These are phyloP conservation scores for Picea sitchensis DNA, from an alignment of 75 land plant species.

Conservation along the genomic window DNA sequence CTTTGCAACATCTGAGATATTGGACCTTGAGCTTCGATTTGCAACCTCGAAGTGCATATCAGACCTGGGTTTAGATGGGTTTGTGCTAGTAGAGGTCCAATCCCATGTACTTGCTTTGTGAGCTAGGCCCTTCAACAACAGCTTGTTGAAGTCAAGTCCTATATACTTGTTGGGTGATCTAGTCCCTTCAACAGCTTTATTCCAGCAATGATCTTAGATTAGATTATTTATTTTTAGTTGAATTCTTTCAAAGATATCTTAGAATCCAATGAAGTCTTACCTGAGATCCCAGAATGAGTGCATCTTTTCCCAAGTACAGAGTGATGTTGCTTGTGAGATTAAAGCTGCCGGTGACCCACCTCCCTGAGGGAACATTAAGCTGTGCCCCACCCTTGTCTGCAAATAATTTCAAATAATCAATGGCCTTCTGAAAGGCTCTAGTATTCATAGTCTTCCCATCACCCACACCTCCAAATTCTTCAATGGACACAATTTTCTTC, in stretches of 20 bases:
- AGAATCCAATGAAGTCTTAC: conserved; percentile 19
- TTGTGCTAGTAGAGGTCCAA: too few species aligned
- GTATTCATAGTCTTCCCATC: conserved; percentile 76
- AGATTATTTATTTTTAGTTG: too few species aligned
- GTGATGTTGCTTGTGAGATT: conserved; percentile 84
- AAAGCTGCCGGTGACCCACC: conserved; percentile 75
- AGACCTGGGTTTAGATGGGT: too few species aligned
- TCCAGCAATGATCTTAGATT: neutral
- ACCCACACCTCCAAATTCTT: conserved; percentile 72
- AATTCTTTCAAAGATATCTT: too few species aligned
- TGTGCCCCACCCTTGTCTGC: conserved; percentile 38
- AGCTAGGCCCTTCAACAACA: too few species aligned
- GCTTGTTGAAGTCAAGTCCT: neutral
- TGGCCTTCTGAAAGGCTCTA: conserved; percentile 48
- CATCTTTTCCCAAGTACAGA: conserved; percentile 60
- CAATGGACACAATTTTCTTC: conserved; percentile 6
- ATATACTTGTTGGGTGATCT: neutral
- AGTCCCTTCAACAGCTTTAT: neutral
- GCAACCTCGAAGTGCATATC: too few species aligned
- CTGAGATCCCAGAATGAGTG: conserved; percentile 63
- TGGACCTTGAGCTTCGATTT: too few species aligned
- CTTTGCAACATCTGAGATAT: too few species aligned
- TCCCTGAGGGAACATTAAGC: conserved; percentile 61
- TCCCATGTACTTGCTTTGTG: too few species aligned
- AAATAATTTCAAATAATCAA: conserved; percentile 18